Evolutionary conservation across 2,329 filamentous ascomycete species (phyloP).

Genomic region (Proliferodiscus dingleyae): DNA sequence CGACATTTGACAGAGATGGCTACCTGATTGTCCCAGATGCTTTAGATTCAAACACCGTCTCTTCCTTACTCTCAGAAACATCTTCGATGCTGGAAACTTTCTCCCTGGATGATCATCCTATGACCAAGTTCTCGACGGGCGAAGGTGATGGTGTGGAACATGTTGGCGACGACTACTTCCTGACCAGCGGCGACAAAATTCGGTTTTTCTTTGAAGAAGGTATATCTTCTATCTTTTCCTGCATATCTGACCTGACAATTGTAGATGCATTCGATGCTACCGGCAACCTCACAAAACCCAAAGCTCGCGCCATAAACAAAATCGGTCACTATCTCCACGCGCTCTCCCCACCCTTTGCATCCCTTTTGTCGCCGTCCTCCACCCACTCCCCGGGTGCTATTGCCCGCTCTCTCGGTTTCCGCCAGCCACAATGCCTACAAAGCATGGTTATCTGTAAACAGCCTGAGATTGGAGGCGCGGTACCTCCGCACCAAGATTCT

Average conservation of each 20-base stretch:
- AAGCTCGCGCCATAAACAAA: constrained; percentile 83
- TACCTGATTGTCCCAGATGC: constrained; percentile 84
- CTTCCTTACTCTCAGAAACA: constrained; percentile 68
- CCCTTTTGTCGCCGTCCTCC: constrained; percentile 43
- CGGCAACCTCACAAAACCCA: constrained; percentile 69
- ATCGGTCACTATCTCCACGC: constrained; percentile 75
- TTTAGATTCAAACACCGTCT: constrained; percentile 60
- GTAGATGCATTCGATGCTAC: constrained; percentile 67
- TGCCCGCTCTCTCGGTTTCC: constrained; percentile 42
- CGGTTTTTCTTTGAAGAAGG: constrained; percentile 94
- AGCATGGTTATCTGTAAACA: constrained; percentile 99
- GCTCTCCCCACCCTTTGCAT: constrained; percentile 61
- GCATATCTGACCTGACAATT: constrained; percentile 3
- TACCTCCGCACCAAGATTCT: constrained; percentile 86
- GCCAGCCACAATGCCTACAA: constrained; percentile 63
- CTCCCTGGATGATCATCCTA: constrained; percentile 75
- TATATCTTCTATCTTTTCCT: constrained; percentile 18
- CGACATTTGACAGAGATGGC: constrained; percentile 73
- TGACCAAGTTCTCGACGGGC: constrained; percentile 91
- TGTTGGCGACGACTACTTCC: constrained; percentile 80
- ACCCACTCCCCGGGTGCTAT: constrained; percentile 32
- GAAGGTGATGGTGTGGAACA: constrained; percentile 40
- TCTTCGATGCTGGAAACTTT: constrained; percentile 69
- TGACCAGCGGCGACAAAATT: constrained; percentile 82
- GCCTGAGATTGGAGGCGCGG: constrained; percentile 88